Evolutionary conservation across 192 early-diverging fungal genomes (phyloP).

Genomic region (Geranomyces variabilis): DNA sequence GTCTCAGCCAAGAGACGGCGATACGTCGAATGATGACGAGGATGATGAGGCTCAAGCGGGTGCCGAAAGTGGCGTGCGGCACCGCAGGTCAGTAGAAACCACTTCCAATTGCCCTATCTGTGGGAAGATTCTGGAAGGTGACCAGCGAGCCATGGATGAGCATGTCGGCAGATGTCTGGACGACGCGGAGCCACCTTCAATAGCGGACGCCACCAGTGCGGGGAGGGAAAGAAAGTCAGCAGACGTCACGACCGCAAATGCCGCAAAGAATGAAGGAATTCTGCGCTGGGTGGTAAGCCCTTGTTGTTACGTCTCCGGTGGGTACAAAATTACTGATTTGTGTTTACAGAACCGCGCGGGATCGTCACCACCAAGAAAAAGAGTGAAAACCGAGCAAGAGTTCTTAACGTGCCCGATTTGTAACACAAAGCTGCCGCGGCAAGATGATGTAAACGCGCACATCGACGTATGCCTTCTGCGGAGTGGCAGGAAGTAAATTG

Average conservation of each 20-base stretch:
- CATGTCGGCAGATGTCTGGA: slow-evolving; percentile 34
- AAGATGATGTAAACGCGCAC: slow-evolving; percentile 12
- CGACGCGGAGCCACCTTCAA: neutral
- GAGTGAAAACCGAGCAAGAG: neutral
- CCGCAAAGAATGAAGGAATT: neutral
- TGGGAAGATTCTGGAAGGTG: neutral
- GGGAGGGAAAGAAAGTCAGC: neutral
- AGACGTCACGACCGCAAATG: neutral
- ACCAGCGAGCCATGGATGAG: neutral
- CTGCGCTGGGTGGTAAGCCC: neutral
- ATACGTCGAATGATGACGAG: neutral
- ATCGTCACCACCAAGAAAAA: neutral
- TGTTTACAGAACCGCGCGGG: neutral
- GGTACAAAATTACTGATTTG: neutral
- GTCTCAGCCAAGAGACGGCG: neutral
- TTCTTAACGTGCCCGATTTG: slow-evolving; percentile 23
- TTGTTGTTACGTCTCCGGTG: neutral
- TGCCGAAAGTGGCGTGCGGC: neutral
- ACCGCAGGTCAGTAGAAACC: neutral
- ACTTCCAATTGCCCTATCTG: slow-evolving; percentile 26
- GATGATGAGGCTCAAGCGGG: neutral
- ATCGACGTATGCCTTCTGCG: slow-evolving; percentile 22
- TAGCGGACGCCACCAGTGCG: neutral
- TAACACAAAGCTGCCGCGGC: neutral
- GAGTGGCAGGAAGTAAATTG: no score